phyloP scores from a whole-genome alignment of 192 early-diverging fungal genomes.

The Physocladia obscura region DNA sequence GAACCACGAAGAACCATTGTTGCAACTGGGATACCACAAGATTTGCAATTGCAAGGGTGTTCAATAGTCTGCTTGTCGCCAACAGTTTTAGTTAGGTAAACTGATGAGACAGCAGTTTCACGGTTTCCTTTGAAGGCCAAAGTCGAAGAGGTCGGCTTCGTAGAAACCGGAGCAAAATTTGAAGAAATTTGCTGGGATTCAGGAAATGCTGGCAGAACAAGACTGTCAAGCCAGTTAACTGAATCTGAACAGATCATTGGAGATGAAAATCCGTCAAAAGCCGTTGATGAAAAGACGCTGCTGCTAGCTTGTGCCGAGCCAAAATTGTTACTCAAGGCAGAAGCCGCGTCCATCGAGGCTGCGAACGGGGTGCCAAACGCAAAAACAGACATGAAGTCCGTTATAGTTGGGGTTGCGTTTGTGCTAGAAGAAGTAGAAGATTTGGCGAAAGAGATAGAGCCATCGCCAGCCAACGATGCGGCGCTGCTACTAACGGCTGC shows the following conservation, averaged over 20 bases:
- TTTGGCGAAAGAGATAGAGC: background rate
- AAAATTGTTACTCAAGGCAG: background rate
- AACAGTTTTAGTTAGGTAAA: background rate
- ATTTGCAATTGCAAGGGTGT: conserved; percentile 15
- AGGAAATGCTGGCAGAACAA: too few species aligned
- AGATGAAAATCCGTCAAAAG: background rate
- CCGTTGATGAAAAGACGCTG: conserved; percentile 8
- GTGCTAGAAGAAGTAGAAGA: too few species aligned
- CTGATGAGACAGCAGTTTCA: conserved; percentile 21
- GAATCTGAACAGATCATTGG: background rate
- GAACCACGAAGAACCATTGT: conserved; percentile 29
- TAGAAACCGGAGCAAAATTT: background rate
- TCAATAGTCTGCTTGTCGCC: conserved; percentile 16
- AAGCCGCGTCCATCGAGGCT: background rate
- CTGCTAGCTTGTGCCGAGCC: conserved; percentile 9
- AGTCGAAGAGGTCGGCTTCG: background rate
- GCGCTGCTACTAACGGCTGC: conserved; percentile 12
- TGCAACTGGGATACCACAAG: conserved; percentile 12
- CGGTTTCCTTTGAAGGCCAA: background rate
- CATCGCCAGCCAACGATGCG: conserved; percentile 13
- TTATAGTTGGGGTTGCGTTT: background rate
- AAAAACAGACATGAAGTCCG: background rate
- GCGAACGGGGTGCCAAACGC: conserved; percentile 23
- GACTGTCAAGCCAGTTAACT: background rate
- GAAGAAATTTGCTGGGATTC: too few species aligned